These are phyloP conservation scores for Acacia melanoxylon DNA, from an alignment of 306 rosid species.

Conservation along the genomic window DNA sequence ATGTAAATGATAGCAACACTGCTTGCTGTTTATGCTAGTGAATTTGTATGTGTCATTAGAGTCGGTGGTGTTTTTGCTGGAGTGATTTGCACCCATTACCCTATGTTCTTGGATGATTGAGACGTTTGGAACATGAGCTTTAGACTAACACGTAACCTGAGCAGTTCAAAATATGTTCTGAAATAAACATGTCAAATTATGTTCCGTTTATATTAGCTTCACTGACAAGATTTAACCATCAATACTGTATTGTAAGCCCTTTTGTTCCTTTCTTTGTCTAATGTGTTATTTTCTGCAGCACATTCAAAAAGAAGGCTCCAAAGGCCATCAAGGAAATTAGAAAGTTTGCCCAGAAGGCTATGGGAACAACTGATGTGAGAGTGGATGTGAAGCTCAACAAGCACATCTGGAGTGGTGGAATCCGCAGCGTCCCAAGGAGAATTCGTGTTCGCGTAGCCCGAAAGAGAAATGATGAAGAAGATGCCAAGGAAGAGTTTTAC, in stretches of 20 bases:
- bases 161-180: background rate
- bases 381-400: slow-evolving; percentile 58
- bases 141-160: background rate
- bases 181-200: background rate
- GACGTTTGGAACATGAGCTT: background rate
- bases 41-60: no score
- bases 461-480: slow-evolving; percentile 53
- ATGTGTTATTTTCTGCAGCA: slow-evolving; percentile 27
- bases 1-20: background rate
- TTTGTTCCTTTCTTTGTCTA: background rate
- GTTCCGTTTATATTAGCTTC: background rate
- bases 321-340: slow-evolving; percentile 52
- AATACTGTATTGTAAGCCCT: background rate
- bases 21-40: background rate
- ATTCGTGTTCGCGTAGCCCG: slow-evolving; percentile 37
- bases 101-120: background rate
- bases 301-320: slow-evolving; percentile 58
- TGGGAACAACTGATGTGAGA: slow-evolving; percentile 55
- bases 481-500: slow-evolving; percentile 53
- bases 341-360: slow-evolving; percentile 53
- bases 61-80: background rate
- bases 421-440: slow-evolving; percentile 49
- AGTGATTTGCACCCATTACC: background rate
- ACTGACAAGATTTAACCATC: background rate
- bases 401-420: slow-evolving; percentile 51